Conservation (phyloP, 202 grass and related monocot species). For the Panicum hallii region DNA sequence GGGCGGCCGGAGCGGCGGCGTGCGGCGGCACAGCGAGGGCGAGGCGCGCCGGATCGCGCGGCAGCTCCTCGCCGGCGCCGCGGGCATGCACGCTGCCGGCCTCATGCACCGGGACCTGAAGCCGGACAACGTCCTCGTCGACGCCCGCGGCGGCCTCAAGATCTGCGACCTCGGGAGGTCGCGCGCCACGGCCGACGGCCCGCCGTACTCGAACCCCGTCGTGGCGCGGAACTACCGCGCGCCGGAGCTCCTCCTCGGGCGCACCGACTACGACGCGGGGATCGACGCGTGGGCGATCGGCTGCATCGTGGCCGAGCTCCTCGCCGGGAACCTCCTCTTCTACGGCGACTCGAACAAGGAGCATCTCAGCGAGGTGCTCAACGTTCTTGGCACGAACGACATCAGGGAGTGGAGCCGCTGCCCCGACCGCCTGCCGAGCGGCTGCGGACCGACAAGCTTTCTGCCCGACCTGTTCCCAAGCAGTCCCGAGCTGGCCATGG, state of each 20-base stretch:
- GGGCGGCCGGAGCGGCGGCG: background rate
- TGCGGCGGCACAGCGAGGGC: background rate
- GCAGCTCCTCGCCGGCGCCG: background rate
- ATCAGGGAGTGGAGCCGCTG: background rate
- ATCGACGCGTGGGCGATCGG: background rate
- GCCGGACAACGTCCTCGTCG: background rate
- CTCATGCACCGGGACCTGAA: conserved; percentile 1
- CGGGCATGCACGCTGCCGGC: background rate
- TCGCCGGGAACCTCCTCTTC: background rate
- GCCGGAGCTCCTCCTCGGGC: conserved; percentile 35
- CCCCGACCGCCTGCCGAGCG: background rate
- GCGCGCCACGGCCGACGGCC: background rate
- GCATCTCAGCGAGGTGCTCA: background rate
- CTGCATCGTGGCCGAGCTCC: background rate
- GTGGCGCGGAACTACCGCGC: conserved; percentile 3
- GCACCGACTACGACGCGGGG: background rate
- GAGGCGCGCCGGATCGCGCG: background rate
- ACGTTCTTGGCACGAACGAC: background rate
- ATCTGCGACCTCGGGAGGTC: background rate
- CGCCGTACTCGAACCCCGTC: background rate
- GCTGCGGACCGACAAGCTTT: background rate
- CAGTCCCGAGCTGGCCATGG: background rate
- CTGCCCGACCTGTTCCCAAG: background rate
- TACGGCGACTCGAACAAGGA: background rate
- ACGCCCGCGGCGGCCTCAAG: background rate